A percentile compares a stretch with the other conserved stretches of the same genome.
phyloP scores from a whole-genome alignment of 495 filamentous ascomycete species.

The Podospora anserina region DNA sequence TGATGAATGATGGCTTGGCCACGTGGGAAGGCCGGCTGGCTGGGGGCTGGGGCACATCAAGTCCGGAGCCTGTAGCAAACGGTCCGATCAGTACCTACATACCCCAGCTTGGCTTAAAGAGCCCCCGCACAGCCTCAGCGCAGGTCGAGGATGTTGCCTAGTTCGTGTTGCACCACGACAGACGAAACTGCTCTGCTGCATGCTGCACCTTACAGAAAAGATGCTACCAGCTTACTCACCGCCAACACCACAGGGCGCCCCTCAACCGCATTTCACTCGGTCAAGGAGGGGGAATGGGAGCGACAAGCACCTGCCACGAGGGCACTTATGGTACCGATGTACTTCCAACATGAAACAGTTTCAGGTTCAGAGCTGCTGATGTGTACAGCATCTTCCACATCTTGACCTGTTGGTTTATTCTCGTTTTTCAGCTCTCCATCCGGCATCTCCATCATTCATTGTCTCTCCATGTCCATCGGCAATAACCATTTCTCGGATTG shows the following conservation, averaged over 20 bases:
- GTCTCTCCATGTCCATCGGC: not conserved
- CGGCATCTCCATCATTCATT: not conserved
- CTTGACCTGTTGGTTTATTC: not conserved
- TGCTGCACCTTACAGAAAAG: not conserved
- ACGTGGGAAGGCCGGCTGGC: not conserved
- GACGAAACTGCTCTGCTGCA: conserved; percentile 2
- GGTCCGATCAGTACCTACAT: not conserved
- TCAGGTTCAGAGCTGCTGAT: conserved; percentile 2
- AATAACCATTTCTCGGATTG: not conserved
- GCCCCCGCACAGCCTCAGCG: conserved; percentile 4
- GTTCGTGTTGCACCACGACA: not conserved
- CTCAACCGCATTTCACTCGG: not conserved
- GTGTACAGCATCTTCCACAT: not conserved
- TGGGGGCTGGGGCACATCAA: not conserved
- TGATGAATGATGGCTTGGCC: not conserved
- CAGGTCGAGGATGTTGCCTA: not conserved
- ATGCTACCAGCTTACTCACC: conserved; percentile 1
- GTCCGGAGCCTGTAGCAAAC: not conserved
- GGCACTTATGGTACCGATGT: not conserved
- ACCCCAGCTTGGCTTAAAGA: not conserved
- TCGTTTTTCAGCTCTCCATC: not conserved
- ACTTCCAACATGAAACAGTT: conserved; percentile 8
- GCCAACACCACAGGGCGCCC: not conserved
- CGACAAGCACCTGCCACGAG: not conserved
- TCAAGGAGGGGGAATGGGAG: not conserved